Conservation (phyloP, 2,329 filamentous ascomycete species). For the Neonectria faginata region DNA sequence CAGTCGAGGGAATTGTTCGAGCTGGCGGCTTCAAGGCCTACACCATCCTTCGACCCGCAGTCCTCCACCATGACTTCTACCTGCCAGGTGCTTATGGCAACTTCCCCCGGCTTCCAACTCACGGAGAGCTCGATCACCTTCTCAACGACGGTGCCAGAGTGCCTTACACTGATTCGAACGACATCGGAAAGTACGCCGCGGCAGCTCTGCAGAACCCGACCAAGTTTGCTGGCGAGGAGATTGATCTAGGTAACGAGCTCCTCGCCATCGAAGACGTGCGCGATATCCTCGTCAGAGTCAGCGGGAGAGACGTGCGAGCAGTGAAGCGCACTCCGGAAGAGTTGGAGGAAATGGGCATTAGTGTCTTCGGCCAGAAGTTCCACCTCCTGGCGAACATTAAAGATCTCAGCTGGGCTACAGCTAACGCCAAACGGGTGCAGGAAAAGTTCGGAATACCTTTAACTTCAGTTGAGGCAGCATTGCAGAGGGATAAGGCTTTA, state of each 20-base stretch:
- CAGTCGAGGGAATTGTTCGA: conserved; percentile 51
- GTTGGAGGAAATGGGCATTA: conserved; percentile 10
- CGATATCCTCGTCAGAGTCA: conserved; percentile 46
- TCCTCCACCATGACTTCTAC: conserved; percentile 47
- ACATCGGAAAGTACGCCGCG: conserved; percentile 50
- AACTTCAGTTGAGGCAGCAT: conserved; percentile 23
- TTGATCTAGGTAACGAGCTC: conserved; percentile 47
- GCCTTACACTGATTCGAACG: conserved; percentile 46
- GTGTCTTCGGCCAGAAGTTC: conserved; percentile 21
- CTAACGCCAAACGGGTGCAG: background rate
- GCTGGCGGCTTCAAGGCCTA: conserved; percentile 46
- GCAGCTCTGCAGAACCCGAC: conserved; percentile 48
- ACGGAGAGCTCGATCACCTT: conserved; percentile 46
- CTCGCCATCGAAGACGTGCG: conserved; percentile 48
- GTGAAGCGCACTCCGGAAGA: conserved; percentile 32
- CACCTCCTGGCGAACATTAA: conserved; percentile 30
- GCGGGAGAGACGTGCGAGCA: conserved; percentile 44
- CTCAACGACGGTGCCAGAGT: conserved; percentile 39
- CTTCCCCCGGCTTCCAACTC: conserved; percentile 45
- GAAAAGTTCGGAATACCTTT: conserved; percentile 29
- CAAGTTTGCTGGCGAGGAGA: conserved; percentile 47
- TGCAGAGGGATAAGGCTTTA: conserved; percentile 26
- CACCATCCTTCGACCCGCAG: conserved; percentile 50
- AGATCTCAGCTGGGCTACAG: background rate
- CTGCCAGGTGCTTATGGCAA: conserved; percentile 40